phyloP scores from a whole-genome alignment of 225 moss, liverwort and hornwort species.

The Neckera pumila region DNA sequence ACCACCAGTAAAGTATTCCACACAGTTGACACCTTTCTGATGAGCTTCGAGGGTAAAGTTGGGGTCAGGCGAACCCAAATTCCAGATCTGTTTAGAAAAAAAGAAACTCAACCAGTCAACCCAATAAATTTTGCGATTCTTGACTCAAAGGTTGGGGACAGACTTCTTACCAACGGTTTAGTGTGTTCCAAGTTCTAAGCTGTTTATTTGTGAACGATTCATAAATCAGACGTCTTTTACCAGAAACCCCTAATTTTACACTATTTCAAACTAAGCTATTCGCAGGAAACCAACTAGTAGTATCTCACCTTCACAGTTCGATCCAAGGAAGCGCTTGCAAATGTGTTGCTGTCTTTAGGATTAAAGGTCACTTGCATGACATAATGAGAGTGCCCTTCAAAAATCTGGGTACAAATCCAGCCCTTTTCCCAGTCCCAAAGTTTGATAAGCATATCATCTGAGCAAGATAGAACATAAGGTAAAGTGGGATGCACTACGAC shows the following conservation, averaged over 20 bases:
- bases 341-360: conserved; percentile 96
- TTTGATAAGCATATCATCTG: conserved; percentile 99
- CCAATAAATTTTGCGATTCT: not conserved
- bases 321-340: conserved; percentile 96
- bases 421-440: conserved; percentile 99
- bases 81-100: conserved; percentile 65
- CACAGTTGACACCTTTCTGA: conserved; percentile 95
- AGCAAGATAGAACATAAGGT: conserved; percentile 93
- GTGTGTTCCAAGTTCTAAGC: not conserved
- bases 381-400: conserved; percentile 98
- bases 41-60: conserved; percentile 97
- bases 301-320: conserved; percentile 83
- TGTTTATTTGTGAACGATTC: not conserved
- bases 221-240: not conserved
- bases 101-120: not conserved
- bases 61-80: conserved; percentile 92
- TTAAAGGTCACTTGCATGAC: conserved; percentile 99
- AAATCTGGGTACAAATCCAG: conserved; percentile 93
- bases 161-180: not conserved
- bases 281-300: not conserved
- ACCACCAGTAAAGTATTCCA: conserved; percentile 92
- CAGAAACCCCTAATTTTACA: not conserved
- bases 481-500: conserved; percentile 93
- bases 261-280: not conserved
- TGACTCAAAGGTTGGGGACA: not conserved